Conservation (phyloP, 2,329 filamentous ascomycete species). For the Ceratocystis destructans region DNA sequence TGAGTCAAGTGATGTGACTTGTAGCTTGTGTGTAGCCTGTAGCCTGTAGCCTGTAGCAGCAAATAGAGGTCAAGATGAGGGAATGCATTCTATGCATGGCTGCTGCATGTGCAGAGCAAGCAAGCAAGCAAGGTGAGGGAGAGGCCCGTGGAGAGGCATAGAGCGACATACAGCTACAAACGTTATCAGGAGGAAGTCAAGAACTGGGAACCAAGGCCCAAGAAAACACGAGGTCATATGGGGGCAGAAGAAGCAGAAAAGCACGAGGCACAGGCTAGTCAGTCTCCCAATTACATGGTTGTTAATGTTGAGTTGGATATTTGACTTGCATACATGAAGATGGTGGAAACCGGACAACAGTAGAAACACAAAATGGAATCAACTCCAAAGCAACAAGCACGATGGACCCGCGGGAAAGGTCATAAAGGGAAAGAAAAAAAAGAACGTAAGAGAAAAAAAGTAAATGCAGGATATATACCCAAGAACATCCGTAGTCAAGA, state of each 20-base stretch:
- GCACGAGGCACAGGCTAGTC: neutral
- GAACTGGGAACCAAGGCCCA: neutral
- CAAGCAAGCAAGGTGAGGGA: too few relatives aligned
- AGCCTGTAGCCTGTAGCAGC: too few relatives aligned
- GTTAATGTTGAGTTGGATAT: too few relatives aligned
- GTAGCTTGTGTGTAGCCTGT: too few relatives aligned
- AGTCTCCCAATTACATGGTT: neutral
- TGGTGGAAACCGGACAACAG: too few relatives aligned
- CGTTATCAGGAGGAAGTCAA: neutral
- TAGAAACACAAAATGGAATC: neutral
- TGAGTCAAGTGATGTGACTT: too few relatives aligned
- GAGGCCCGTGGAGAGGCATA: too few relatives aligned
- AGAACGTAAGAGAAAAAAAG: neutral
- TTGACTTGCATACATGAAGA: too few relatives aligned
- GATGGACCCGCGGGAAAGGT: neutral
- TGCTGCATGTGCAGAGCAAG: too few relatives aligned
- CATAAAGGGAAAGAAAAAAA: neutral
- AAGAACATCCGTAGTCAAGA: conserved; percentile 3
- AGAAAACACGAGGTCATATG: neutral
- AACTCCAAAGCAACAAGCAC: neutral
- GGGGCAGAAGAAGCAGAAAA: neutral
- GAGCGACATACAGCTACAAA: too few relatives aligned
- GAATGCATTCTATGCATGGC: too few relatives aligned
- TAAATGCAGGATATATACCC: conserved; percentile 2
- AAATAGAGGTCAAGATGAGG: too few relatives aligned